Base-by-base conservation (phyloP, 768 basidiomycete species). In the Mycena floridula region DNA sequence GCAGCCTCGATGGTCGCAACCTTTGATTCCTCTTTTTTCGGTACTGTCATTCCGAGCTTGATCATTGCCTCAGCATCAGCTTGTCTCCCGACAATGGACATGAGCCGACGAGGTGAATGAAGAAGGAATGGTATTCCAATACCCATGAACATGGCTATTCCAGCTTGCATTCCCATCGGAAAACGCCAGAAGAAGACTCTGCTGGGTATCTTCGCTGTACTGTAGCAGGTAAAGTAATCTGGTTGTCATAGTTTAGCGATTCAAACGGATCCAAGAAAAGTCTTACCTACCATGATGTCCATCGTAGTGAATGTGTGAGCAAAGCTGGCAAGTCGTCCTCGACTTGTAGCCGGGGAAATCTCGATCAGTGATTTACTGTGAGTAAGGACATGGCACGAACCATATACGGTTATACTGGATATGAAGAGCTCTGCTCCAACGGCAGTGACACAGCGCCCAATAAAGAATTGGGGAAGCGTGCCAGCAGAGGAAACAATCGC, bases 391-490 rank as follows among this genome's bases (percentile, higher is more conserved):
- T n/a, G n/a, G n/a, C 23, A 11, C 38, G 37, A 24, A 25, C 61
- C 55, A 42, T 68, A 68, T 25, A 65, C 62, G 1, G 68, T 70
- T 40, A 66, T 60, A 6, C 69, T 63, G 2, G 67, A 68, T 35
- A 72, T 59, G 50, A 70, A 70, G 11, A 74, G 55, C 12, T 72
- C 73, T 50, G 73, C 66, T n/a, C 69, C 71, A 1, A 68, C 48
- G 0, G 74, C 76, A 2, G 72, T 67, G 37, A 76, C 55, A 16
- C 70, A 64, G 9, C 75, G 60, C 1, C 69, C 76, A 21, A 69
- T 55, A 22, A 76, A 61, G 25, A 78, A 57, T 46, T 66, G 54
- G 11, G 60, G 50, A 7, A 76, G 59, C 4, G 47, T 49, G 15
- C 50, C 52, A 4, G 69, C 57, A 22, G 63, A 59, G 45, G 67